These are phyloP conservation scores for Cutaneotrichosporon spelunceum DNA, from an alignment of 1,284 basidiomycete genomes.

Conservation along the genomic window DNA sequence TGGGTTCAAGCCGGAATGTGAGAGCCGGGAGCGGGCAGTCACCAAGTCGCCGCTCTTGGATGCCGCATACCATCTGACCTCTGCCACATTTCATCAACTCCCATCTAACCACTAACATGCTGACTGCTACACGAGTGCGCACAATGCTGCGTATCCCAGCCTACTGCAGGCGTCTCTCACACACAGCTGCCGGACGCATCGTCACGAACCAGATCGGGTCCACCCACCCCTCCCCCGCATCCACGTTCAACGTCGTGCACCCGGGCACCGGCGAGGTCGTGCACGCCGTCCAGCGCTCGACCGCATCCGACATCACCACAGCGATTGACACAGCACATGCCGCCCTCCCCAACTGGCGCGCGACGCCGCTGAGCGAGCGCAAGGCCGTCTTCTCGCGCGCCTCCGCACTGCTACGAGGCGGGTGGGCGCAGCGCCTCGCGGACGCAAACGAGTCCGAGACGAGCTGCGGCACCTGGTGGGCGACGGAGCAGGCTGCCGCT, in stretches of 20 bases:
- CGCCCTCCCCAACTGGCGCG: constrained; percentile 15
- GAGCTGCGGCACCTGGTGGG: constrained; percentile 19
- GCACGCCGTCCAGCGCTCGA: constrained; percentile 17
- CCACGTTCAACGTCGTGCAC: constrained; percentile 21
- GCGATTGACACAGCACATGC: constrained; percentile 14
- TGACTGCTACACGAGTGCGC: neutral
- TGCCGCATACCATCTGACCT: neutral
- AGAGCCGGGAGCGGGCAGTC: neutral
- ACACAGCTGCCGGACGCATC: neutral
- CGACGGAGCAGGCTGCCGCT: constrained; percentile 16
- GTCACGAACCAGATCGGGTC: constrained; percentile 11
- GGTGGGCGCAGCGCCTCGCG: constrained; percentile 20
- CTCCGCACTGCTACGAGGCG: constrained; percentile 18
- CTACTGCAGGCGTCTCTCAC: neutral
- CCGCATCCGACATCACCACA: constrained; percentile 10
- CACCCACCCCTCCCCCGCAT: neutral
- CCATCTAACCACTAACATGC: neutral
- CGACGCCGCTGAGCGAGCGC: constrained; percentile 15
- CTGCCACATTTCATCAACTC: neutral
- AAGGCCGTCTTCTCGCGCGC: constrained; percentile 16
- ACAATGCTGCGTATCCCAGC: neutral
- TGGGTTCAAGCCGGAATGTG: neutral
- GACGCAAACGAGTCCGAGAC: constrained; percentile 24
- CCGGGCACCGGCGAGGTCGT: constrained; percentile 14
- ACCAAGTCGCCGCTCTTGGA: neutral